Evolutionary conservation across 2,329 filamentous ascomycete species (phyloP), one percentile per base, ranked within the genome.

Genomic region (Aspergillus quadrilineatus): DNA sequence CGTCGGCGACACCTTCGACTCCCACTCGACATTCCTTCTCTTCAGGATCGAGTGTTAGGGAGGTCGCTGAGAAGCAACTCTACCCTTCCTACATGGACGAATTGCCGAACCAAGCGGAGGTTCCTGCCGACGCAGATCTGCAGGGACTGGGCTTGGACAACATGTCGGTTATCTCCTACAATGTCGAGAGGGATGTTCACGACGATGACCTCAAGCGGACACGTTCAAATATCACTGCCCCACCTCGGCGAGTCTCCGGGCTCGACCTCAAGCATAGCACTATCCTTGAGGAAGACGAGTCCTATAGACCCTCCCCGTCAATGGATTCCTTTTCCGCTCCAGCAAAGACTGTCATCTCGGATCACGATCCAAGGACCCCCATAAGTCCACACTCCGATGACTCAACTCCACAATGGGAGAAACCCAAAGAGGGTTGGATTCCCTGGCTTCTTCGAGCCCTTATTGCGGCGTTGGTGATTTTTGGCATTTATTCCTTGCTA

Each of bases 101-200:
- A 44, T 62, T 62, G 44, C 29, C 44, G n/a, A 26, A 17, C 10
- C 44, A 47, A n/a, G 29, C n/a, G 10, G 6, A 10, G n/a, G n/a
- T 22, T 22, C 29, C 32, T 14, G 34, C 29, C 12, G 28, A 17
- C 10, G 26, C 22, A 14, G 6, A 17, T 37, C 10, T 42, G 36
- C 65, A 60, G 15, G 53, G 64, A 43, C 65, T 60, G 53, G 68
- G 60, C 2, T 51, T 70, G 8, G 72, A 73, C 50, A 71, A 71
- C 43, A 65, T 68, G 10, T 75, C 72, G 1, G 63, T 67, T 9
- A 57, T 69, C 2, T 75, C 72, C 2, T 75, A 67, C 63, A 63
- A 60, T 15, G 53, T 75, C 12, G 73, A 75, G 36, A 69, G 73
- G 15, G 67, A 73, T 44, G 63, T 75, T 42, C 68, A 75, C 32